These are phyloP conservation scores for Calonectria multiphialidica DNA, from an alignment of 2,329 filamentous ascomycete genomes.

Conservation along the genomic window DNA sequence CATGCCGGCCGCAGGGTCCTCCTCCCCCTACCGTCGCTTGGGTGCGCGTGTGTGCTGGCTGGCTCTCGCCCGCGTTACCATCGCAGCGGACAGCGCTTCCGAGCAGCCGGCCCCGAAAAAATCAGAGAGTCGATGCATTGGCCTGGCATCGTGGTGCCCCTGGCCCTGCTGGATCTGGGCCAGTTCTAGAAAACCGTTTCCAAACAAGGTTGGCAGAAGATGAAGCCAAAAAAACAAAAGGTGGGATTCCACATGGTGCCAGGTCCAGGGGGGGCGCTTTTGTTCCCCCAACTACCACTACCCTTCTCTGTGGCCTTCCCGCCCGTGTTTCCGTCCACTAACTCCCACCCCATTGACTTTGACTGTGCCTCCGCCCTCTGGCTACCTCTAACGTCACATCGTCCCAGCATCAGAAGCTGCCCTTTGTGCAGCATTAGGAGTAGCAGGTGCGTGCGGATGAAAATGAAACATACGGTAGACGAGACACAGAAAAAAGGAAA, in stretches of 20 bases:
- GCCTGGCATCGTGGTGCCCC: background rate
- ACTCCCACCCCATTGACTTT: background rate
- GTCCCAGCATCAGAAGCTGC: constrained; percentile 8
- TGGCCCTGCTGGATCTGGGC: constrained; percentile 6
- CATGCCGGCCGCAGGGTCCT: constrained; percentile 2
- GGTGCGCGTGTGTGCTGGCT: background rate
- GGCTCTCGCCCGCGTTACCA: constrained; percentile 1
- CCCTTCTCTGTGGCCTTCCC: background rate
- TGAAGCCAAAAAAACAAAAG: background rate
- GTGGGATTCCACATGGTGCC: constrained; percentile 20
- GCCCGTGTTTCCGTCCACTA: background rate
- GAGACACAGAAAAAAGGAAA: background rate
- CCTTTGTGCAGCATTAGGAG: background rate
- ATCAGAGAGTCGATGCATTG: background rate
- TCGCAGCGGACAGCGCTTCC: constrained; percentile 15
- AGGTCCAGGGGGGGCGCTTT: constrained; percentile 18
- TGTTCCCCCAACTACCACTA: background rate
- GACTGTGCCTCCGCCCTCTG: constrained; percentile 3
- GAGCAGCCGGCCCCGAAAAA: constrained; percentile 19
- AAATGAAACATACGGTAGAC: background rate
- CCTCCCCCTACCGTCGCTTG: background rate
- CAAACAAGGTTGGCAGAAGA: constrained; percentile 5
- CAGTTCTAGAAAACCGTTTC: constrained; percentile 16
- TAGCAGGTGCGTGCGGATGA: background rate
- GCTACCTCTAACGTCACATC: constrained; percentile 16